Evolutionary conservation across 805 yeast genomes (phyloP).

Genomic region (Zygosaccharomyces lentus): DNA sequence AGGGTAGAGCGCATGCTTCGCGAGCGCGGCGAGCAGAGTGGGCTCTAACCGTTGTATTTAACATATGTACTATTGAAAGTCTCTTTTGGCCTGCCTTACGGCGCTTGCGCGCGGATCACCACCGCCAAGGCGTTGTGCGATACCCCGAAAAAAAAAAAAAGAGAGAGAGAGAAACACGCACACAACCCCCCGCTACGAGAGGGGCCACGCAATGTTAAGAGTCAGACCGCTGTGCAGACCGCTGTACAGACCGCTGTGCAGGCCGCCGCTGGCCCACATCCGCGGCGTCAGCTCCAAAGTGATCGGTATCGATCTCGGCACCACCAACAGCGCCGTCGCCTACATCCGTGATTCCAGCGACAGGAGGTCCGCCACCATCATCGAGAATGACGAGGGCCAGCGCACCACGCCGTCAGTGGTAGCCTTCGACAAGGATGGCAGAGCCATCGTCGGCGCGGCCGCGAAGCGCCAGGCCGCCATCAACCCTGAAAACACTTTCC

Average conservation of each 20-base stretch:
- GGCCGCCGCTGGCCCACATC: background rate
- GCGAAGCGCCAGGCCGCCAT: constrained; percentile 76
- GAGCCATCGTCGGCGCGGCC: constrained; percentile 55
- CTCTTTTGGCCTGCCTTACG: too few relatives aligned
- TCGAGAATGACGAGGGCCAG: constrained; percentile 70
- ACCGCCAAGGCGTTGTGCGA: too few relatives aligned
- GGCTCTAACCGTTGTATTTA: too few relatives aligned
- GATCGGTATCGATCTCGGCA: constrained; percentile 79
- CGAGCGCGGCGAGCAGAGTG: background rate
- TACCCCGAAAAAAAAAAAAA: too few relatives aligned
- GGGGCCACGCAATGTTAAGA: background rate
- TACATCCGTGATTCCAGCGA: constrained; percentile 37
- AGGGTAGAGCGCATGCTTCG: background rate
- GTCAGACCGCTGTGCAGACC: background rate
- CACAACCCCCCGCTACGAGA: background rate
- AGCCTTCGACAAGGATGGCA: constrained; percentile 46
- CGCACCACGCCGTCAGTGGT: constrained; percentile 79
- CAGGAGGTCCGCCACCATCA: constrained; percentile 61
- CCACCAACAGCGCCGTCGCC: constrained; percentile 85
- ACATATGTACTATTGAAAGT: too few relatives aligned
- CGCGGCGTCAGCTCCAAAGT: constrained; percentile 36
- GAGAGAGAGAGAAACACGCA: too few relatives aligned
- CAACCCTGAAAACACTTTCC: constrained; percentile 73
- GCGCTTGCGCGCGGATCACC: too few relatives aligned
- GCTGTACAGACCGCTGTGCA: background rate